Conservation (phyloP, 208 protist species). For the Crithidia mellificae region DNA sequence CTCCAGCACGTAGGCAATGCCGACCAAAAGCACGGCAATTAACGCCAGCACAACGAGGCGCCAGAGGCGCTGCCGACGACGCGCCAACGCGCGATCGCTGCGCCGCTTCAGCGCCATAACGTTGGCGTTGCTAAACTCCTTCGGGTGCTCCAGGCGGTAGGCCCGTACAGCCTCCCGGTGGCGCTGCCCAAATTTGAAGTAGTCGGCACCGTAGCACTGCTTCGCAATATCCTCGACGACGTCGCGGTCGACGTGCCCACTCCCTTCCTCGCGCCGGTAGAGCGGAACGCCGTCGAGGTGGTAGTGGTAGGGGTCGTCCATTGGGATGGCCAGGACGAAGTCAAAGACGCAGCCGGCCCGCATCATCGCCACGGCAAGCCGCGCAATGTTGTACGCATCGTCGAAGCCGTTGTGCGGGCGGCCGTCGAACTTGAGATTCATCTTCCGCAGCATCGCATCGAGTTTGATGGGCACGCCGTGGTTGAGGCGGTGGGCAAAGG, state of each 20-base stretch:
- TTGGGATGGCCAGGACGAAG: constrained; percentile 72
- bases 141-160: constrained; percentile 59
- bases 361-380: constrained; percentile 85
- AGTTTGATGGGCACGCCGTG: constrained; percentile 70
- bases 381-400: constrained; percentile 91
- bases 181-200: constrained; percentile 74
- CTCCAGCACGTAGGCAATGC: constrained; percentile 19
- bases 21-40: constrained; percentile 19
- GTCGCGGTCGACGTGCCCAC: constrained; percentile 73
- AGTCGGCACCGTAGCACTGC: constrained; percentile 68
- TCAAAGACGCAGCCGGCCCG: constrained; percentile 78
- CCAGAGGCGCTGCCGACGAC: constrained; percentile 39
- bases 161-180: constrained; percentile 50
- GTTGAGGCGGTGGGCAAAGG: constrained; percentile 77
- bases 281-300: constrained; percentile 59
- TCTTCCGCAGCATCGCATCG: constrained; percentile 73
- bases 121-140: constrained; percentile 49
- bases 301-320: constrained; percentile 74
- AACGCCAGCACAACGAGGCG: constrained; percentile 36
- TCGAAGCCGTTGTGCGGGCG: constrained; percentile 90
- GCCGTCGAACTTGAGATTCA: constrained; percentile 81
- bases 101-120: constrained; percentile 48
- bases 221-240: constrained; percentile 89
- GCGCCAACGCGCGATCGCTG: constrained; percentile 31
- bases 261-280: constrained; percentile 83